Base-by-base conservation (phyloP, 768 basidiomycete genomes). In the Termitomyces sp. region DNA sequence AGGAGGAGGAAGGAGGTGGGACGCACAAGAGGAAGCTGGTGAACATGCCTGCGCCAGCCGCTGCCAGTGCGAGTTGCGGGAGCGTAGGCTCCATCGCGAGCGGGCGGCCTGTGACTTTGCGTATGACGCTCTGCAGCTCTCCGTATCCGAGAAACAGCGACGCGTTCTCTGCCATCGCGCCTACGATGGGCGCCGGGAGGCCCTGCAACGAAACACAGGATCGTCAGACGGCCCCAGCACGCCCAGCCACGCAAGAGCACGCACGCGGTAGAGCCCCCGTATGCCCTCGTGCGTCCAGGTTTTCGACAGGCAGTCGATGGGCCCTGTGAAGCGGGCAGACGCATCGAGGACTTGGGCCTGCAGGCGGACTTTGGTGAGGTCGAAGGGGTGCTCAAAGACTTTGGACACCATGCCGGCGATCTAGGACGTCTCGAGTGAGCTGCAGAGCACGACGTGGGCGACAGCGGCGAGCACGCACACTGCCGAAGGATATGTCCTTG, bases 151-250 rank as follows among this genome's bases (percentile, higher is more conserved):
- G 72, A 72, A 98, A 98, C 33, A 98, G 75, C 1, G 84, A 76
- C 2, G 93, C 94, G 58, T 95, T 97, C 69, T 98, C 95, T 0
- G 83, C 84, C 84, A 95, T 95, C 21, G 96, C 91, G 6, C 94
- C 96, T 0, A 88, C 84, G 26, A 98, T 77, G 0, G 96, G 96
- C 31, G 91, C 92, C 11, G 94, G 93, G 4, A 98, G 73, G 11
- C 96, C 95, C 94, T 94, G 26, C 21, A 42, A 3, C 8, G 31
- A 8, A 33, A 10, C 7, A 38, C 35, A 28, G 23, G n/a, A 31
- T 15, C 21, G 51, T 31, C 63, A 23, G 23, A 1, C 23, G 23
- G 23, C 23, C 23, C 23, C 23, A 23, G 23, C 23, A 33, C 31
- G 1, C 31, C 9, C 8, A 33, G 21, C 15, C 11, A n/a, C 23